Evolutionary conservation across 176 grass and related monocot genomes (phyloP).

Genomic region (Oryza nivara): DNA sequence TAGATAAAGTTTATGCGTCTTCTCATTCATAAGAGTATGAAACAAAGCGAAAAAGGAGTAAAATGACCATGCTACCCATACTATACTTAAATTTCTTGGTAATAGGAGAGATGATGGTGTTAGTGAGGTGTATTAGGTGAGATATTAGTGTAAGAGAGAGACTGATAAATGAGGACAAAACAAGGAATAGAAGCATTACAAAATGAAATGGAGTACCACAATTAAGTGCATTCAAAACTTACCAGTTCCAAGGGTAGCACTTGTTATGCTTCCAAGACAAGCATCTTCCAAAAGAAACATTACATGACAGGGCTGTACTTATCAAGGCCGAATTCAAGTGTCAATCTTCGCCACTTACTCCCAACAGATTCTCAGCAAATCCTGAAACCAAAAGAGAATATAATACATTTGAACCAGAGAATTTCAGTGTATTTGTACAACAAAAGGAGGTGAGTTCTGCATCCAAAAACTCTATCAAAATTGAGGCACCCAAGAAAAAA

Average conservation of each 20-base stretch:
- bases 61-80: neutral
- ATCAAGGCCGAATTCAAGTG: constrained; percentile 52
- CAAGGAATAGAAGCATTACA: neutral
- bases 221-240: constrained; percentile 24
- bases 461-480: neutral
- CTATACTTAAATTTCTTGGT: neutral
- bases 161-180: neutral
- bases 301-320: constrained; percentile 63
- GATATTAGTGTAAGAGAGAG: neutral
- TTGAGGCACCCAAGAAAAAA: neutral
- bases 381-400: constrained; percentile 30
- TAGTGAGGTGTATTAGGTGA: neutral
- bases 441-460: neutral
- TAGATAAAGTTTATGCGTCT: neutral
- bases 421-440: neutral
- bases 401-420: constrained; percentile 1
- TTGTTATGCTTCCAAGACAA: constrained; percentile 59
- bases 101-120: neutral
- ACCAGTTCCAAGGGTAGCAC: constrained; percentile 57
- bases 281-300: constrained; percentile 62
- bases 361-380: constrained; percentile 46
- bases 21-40: neutral
- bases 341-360: constrained; percentile 56
- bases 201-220: neutral
- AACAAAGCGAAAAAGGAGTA: neutral